Evolutionary conservation across 2,329 filamentous ascomycete genomes (phyloP).

Genomic region (Nannizziopsis arthrosporioides): DNA sequence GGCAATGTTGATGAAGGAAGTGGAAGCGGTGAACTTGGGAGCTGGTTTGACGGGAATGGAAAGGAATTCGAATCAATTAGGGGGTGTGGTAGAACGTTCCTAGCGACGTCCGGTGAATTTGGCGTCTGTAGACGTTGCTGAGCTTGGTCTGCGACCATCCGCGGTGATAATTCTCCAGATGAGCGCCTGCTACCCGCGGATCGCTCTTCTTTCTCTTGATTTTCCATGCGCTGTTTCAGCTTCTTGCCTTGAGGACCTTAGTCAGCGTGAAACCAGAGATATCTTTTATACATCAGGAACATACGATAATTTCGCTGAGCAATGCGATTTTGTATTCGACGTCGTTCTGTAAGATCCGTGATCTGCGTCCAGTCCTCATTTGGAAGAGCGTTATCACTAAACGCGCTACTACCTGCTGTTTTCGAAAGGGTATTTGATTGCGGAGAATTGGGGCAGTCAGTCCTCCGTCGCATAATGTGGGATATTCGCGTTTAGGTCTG

Average conservation of each 20-base stretch:
- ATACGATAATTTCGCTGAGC: constrained; percentile 93
- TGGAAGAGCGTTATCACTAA: constrained; percentile 84
- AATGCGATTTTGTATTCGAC: constrained; percentile 93
- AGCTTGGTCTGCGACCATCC: not conserved
- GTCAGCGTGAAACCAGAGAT: not conserved
- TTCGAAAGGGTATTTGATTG: constrained; percentile 36
- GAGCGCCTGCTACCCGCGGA: constrained; percentile 40
- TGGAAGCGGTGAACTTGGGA: constrained; percentile 36
- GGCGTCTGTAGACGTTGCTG: not conserved
- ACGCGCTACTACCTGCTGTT: constrained; percentile 82
- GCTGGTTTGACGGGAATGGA: not conserved
- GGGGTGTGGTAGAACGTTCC: not conserved
- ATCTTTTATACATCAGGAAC: constrained; percentile 19
- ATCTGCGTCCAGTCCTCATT: constrained; percentile 99
- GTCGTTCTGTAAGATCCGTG: constrained; percentile 85
- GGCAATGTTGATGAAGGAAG: constrained; percentile 40
- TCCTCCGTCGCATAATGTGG: constrained; percentile 2
- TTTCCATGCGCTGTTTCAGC: constrained; percentile 55
- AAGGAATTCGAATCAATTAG: not conserved
- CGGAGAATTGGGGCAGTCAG: not conserved
- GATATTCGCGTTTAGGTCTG: not conserved
- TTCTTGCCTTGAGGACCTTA: constrained; percentile 44
- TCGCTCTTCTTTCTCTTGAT: constrained; percentile 48
- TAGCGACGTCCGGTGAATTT: not conserved
- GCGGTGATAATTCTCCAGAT: not conserved